These are phyloP conservation scores for Entophlyctis luteolus DNA, from an alignment of 192 early-diverging fungal species.

Conservation along the genomic window DNA sequence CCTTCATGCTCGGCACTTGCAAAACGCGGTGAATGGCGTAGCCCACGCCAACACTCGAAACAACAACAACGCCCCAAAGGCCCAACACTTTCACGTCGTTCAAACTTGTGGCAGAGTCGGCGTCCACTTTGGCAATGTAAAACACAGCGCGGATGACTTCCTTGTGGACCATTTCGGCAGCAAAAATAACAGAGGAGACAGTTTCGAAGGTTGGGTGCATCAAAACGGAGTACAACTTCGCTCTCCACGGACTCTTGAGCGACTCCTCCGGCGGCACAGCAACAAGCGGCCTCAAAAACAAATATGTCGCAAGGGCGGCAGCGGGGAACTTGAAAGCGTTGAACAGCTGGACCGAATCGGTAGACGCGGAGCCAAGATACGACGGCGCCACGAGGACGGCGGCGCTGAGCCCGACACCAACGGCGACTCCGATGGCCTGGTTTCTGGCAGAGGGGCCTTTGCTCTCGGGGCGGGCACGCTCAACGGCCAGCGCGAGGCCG, in stretches of 20 bases:
- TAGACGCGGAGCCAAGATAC: not conserved
- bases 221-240: slow-evolving; percentile 13
- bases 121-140: not conserved
- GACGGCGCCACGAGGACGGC: not conserved
- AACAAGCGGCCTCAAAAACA: slow-evolving; percentile 16
- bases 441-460: not conserved
- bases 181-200: not conserved
- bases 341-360: not conserved
- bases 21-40: slow-evolving; percentile 6
- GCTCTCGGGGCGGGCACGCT: slow-evolving; percentile 5
- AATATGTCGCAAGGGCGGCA: slow-evolving; percentile 17
- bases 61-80: slow-evolving; percentile 16
- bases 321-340: slow-evolving; percentile 19
- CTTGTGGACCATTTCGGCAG: slow-evolving; percentile 18
- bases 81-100: slow-evolving; percentile 9
- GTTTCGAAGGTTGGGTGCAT: slow-evolving; percentile 17
- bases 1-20: slow-evolving; percentile 5
- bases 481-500: slow-evolving; percentile 23
- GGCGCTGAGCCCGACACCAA: slow-evolving; percentile 2
- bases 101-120: not conserved
- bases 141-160: slow-evolving; percentile 15
- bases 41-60: not conserved
- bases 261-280: slow-evolving; percentile 8
- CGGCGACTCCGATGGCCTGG: slow-evolving; percentile 4
- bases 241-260: slow-evolving; percentile 1